Percentiles rank a stretch among this genome's conserved stretches.
Conservation (phyloP, 768 basidiomycete genomes). For the Cyclocybe cylindracea region DNA sequence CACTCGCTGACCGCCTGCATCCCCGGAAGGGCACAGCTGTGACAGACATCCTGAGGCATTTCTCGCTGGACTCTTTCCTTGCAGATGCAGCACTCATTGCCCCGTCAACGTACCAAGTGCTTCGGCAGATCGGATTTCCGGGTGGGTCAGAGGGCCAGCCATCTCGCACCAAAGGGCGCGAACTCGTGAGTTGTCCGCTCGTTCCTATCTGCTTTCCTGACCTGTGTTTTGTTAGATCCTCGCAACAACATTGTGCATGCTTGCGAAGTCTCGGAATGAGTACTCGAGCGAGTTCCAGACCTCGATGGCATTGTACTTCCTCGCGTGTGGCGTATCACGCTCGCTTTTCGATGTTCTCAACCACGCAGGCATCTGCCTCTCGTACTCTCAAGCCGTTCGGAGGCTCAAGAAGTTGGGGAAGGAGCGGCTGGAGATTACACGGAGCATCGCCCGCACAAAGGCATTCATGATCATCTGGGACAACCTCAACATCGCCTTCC, state of each 20-base stretch:
- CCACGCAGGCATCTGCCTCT: constrained; percentile 25
- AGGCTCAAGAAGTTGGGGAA: constrained; percentile 21
- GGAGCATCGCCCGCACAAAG: constrained; percentile 1
- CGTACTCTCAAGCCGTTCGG: constrained; percentile 19
- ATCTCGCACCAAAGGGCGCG: constrained; percentile 2
- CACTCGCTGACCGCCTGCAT: not conserved
- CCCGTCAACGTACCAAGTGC: constrained; percentile 7
- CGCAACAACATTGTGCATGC: constrained; percentile 14
- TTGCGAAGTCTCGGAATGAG: constrained; percentile 19
- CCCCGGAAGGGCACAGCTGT: not conserved
- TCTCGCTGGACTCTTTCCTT: constrained; percentile 6
- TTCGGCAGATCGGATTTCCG: constrained; percentile 6
- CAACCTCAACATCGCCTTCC: constrained; percentile 28
- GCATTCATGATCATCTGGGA: constrained; percentile 27
- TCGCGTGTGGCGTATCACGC: constrained; percentile 22
- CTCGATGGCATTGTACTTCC: constrained; percentile 22
- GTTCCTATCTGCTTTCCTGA: not conserved
- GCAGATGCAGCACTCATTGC: constrained; percentile 5
- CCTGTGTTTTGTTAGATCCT: constrained; percentile 7
- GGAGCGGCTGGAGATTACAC: constrained; percentile 10
- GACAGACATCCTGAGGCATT: constrained; percentile 3
- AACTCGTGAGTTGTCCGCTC: constrained; percentile 3
- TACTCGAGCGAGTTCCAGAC: constrained; percentile 19
- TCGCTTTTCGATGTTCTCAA: constrained; percentile 24
- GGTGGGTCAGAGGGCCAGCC: not conserved